These are phyloP conservation scores for Botrytis hyacinthi DNA, from an alignment of 2,329 filamentous ascomycete species.

Conservation along the genomic window DNA sequence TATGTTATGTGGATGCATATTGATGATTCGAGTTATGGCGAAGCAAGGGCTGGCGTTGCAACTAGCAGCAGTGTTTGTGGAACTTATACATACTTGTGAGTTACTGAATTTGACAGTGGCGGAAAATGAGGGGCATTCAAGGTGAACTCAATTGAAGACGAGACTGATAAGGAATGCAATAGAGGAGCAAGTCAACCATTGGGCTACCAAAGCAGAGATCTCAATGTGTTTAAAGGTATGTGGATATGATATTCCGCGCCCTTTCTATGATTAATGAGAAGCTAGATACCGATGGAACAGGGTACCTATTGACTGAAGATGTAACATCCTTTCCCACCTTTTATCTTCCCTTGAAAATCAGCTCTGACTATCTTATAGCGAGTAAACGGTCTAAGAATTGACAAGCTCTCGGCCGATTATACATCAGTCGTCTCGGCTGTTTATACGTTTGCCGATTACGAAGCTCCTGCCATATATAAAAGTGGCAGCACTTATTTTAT, in stretches of 20 bases:
- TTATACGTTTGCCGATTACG: conserved; percentile 44
- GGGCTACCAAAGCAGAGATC: conserved; percentile 38
- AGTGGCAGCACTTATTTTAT: conserved; percentile 60
- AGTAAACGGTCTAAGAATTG: conserved; percentile 56
- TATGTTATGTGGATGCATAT: conserved; percentile 72
- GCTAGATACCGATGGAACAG: conserved; percentile 59
- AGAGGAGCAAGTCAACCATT: conserved; percentile 37
- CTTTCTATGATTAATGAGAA: conserved; percentile 7
- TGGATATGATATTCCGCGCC: background rate
- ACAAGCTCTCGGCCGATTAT: conserved; percentile 56
- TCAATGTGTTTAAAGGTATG: conserved; percentile 37
- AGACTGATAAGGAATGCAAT: background rate
- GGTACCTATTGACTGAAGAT: conserved; percentile 62
- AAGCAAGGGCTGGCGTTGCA: conserved; percentile 64
- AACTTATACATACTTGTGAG: conserved; percentile 50
- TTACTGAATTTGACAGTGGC: background rate
- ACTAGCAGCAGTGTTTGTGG: conserved; percentile 59
- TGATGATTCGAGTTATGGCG: conserved; percentile 58
- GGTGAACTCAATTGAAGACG: background rate
- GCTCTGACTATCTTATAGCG: conserved; percentile 42
- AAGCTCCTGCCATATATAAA: conserved; percentile 63
- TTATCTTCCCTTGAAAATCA: too few species aligned
- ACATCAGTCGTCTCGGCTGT: conserved; percentile 43
- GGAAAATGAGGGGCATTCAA: background rate
- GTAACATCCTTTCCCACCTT: conserved; percentile 39